phyloP scores from a whole-genome alignment of 2,329 filamentous ascomycete genomes.

The Thielaviopsis ethacetica region DNA sequence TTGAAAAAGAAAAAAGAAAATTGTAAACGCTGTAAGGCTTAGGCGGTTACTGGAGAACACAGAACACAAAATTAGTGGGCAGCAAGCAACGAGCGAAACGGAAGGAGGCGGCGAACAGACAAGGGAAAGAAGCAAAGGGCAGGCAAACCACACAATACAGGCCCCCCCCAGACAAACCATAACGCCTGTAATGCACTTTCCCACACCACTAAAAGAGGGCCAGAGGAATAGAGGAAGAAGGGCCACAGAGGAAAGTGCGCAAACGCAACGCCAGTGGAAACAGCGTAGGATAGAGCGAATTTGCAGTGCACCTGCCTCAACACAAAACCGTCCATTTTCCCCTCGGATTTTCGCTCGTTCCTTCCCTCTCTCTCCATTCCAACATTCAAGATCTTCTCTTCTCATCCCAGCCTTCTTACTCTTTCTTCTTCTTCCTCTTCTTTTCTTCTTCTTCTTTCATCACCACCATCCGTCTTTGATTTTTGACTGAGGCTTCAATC shows the following conservation, averaged over 20 bases:
- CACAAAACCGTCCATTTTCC: constrained; percentile 9
- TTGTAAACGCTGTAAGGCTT: background rate
- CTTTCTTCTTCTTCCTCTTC: background rate
- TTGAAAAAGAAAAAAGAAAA: background rate
- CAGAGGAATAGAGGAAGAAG: background rate
- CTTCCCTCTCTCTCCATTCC: constrained; percentile 6
- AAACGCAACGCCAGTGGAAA: background rate
- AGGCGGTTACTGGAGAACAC: background rate
- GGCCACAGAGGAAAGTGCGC: constrained; percentile 1
- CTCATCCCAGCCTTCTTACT: background rate
- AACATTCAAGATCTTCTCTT: background rate
- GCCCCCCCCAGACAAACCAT: background rate
- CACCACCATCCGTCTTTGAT: background rate
- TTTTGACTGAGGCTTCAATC: background rate
- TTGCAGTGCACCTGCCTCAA: background rate
- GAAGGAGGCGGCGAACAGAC: background rate
- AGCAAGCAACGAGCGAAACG: background rate
- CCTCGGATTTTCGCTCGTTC: constrained; percentile 4
- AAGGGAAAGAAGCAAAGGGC: background rate
- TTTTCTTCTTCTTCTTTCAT: background rate
- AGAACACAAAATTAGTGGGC: background rate
- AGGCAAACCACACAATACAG: too few species aligned
- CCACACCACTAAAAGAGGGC: background rate
- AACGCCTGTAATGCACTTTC: background rate
- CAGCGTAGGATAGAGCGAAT: constrained; percentile 1